Base-by-base conservation (phyloP, 2,329 filamentous ascomycete genomes). In the Colletotrichum cordylinicola region DNA sequence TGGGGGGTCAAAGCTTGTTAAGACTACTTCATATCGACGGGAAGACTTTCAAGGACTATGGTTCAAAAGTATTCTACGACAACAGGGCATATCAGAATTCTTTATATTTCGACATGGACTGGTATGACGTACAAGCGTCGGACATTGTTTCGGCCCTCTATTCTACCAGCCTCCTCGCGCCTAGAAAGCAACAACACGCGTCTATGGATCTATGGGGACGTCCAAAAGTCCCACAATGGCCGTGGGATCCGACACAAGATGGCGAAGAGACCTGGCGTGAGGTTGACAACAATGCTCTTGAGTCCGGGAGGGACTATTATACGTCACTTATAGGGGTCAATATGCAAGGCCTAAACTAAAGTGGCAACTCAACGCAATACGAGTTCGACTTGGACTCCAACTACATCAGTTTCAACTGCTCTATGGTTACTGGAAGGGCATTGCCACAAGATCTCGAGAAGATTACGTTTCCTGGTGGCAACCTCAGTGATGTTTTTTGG, bases 141-240 rank as follows among this genome's bases (percentile, higher is more conserved):
- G 60, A 33, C 21, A 58, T 64, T 15, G 15, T 65, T 2, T 31
- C 37, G 4, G 48, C 72, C 7, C 31, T 70, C 4, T 74, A 70
- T 43, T 21, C 72, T 2, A 9, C 31, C 9, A 35, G 48, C 10
- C 62, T 35, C 29, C 58, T 74, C 4, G 15, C 70, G 13, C 55
- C 72, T 4, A 31, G 66, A 2, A 24, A 56, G 5, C 29, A 31
- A 8, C 67, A n/a, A n/a, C n/a, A n/a, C n/a, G n/a, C 65, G 5
- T 21, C 56, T n/a, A 31, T 43, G 3, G 72, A 74, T 37, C 24
- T 70, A 4, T 74, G 39, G 43, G 56, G 48, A 8, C 24, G 65
- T 12, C 56, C 66, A 16, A 74, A 65, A 13, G 31, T 74, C 8
- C 72, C 72, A 8, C 67, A 74, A 52, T 74, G 65, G 65, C 37